These are phyloP conservation scores for Corylus heterophylla DNA, from an alignment of 306 rosid genomes.

Conservation along the genomic window DNA sequence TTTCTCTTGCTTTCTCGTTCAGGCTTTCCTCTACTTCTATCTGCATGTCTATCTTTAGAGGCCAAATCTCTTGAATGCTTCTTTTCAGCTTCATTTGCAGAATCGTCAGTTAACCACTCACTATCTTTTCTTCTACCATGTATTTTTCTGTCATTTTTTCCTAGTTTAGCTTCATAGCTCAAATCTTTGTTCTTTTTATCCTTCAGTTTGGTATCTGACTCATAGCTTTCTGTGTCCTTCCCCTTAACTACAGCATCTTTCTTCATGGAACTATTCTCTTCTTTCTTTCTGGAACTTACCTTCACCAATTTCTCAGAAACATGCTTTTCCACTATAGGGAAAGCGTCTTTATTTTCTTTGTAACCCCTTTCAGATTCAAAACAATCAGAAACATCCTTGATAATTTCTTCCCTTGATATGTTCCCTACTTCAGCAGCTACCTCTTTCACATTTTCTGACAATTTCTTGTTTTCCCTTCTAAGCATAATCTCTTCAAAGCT, in stretches of 20 bases:
- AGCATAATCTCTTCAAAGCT: constrained; percentile 80
- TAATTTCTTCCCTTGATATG: constrained; percentile 32
- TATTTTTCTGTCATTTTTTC: constrained; percentile 30
- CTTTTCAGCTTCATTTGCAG: constrained; percentile 49
- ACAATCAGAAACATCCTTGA: constrained; percentile 39
- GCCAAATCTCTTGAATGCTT: constrained; percentile 47
- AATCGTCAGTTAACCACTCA: constrained; percentile 25
- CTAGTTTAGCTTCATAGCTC: constrained; percentile 25
- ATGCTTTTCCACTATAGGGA: constrained; percentile 38
- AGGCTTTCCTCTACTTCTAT: constrained; percentile 41
- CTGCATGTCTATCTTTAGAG: constrained; percentile 48
- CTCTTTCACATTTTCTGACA: constrained; percentile 45
- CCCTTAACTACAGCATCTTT: constrained; percentile 41
- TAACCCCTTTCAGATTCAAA: constrained; percentile 40
- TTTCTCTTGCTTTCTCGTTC: constrained; percentile 63
- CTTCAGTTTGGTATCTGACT: constrained; percentile 38
- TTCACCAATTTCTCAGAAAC: constrained; percentile 38
- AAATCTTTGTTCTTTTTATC: constrained; percentile 18
- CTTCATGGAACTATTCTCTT: constrained; percentile 38
- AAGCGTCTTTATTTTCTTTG: constrained; percentile 31
- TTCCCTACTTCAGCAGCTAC: constrained; percentile 34
- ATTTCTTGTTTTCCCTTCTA: constrained; percentile 61
- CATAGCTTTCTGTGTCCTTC: constrained; percentile 38
- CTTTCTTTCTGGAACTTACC: constrained; percentile 52
- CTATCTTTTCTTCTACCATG: constrained; percentile 13